phyloP scores from a whole-genome alignment of 768 basidiomycete species.

The Termitomyces sp. region DNA sequence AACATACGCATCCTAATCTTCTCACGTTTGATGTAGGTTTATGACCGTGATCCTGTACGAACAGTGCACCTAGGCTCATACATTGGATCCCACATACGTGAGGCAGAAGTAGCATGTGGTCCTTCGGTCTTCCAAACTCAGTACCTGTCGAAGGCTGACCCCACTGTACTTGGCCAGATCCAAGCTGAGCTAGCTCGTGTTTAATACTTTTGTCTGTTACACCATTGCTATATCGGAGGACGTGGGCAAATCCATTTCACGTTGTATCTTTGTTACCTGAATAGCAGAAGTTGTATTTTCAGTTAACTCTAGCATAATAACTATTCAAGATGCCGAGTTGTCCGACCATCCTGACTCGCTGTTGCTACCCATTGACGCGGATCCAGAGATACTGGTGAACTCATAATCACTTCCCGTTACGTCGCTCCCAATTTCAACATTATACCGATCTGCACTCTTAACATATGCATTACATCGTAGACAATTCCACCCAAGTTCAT shows the following conservation, averaged over 20 bases:
- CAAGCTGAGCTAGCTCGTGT: conserved; percentile 39
- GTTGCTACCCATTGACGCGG: conserved; percentile 48
- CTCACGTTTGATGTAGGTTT: conserved; percentile 41
- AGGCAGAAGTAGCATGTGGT: conserved; percentile 59
- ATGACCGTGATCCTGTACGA: conserved; percentile 68
- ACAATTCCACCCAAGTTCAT: conserved; percentile 70
- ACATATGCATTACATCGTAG: conserved; percentile 70
- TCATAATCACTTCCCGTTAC: conserved; percentile 50
- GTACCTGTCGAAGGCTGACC: conserved; percentile 65
- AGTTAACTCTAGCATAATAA: background rate
- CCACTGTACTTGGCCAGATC: conserved; percentile 68
- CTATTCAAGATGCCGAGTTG: conserved; percentile 7
- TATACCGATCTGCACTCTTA: conserved; percentile 55
- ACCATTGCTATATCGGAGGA: background rate
- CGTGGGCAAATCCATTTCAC: background rate
- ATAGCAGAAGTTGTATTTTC: background rate
- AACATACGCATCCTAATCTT: background rate
- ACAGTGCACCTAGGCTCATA: conserved; percentile 55
- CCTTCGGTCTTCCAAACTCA: conserved; percentile 48
- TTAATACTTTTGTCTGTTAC: conserved; percentile 4
- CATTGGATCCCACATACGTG: conserved; percentile 51
- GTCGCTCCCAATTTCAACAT: conserved; percentile 32
- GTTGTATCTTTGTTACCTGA: background rate
- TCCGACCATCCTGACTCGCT: conserved; percentile 41
- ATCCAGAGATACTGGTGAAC: conserved; percentile 55